Evolutionary conservation across 2,329 filamentous ascomycete species (phyloP), one percentile per base, ranked within the genome.

Genomic region (Botryotinia globosa): DNA sequence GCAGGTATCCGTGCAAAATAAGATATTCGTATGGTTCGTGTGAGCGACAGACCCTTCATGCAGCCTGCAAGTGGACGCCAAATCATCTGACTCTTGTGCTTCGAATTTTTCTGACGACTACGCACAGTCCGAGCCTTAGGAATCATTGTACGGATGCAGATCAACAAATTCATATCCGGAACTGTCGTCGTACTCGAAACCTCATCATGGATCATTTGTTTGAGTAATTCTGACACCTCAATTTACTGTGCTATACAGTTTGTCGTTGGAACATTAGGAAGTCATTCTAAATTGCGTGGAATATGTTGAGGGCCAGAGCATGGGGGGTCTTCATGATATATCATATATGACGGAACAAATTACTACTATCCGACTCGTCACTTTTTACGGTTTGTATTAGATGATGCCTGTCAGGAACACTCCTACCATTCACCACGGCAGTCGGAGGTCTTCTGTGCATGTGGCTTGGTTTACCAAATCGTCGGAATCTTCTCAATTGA

Each of bases 1-100:
- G 65, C 39, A 56, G 29, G 48, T 56, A 29, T 37, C 48, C 65
- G n/a, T 56, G 65, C 65, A 25, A 6, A 18, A 44, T 63, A 29
- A 63, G 25, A 20, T 12, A 29, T 44, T 44, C 4, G 61, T 25
- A 67, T 56, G 65, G 48, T 67, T 67, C 18, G 34, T 14, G 48
- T 56, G 65, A 44, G 65, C n/a, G 65, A 67, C 64, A 39, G 64
- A 67, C 65, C 65, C 65, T 68, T 25, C 65, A 68, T 68, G 65
- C 65, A 68, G 48, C n/a, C 48, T 68, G 65, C 65, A 68, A 68
- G 48, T 44, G 18, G 34, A 29, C 5, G 48, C 34, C 34, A 68
- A 56, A 51, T 44, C 34, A 66, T 32, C 25, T 29, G 22, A n/a
- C 29, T 25, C 37, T 42, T 42, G 48, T 44, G 18, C n/a, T 20